These are phyloP conservation scores for Tuber microsphaerosporum DNA, from an alignment of 495 filamentous ascomycete genomes.

Conservation along the genomic window DNA sequence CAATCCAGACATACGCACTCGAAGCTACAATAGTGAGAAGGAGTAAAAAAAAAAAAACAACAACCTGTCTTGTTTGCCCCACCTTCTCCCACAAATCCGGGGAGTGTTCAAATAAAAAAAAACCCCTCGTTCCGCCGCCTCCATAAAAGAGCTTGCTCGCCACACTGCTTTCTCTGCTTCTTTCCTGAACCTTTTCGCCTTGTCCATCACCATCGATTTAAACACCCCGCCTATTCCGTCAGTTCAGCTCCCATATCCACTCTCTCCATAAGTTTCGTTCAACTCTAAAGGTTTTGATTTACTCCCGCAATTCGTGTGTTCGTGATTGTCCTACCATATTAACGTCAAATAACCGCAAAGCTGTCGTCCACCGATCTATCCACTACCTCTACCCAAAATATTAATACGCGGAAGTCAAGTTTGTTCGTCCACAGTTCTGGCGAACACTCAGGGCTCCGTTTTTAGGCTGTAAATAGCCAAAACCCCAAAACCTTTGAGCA, in stretches of 20 bases:
- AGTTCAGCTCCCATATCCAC: slow-evolving; percentile 12
- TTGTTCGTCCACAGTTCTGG: slow-evolving; percentile 42
- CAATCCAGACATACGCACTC: neutral
- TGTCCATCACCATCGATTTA: slow-evolving; percentile 9
- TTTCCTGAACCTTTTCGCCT: slow-evolving; percentile 12
- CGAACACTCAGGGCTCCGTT: slow-evolving; percentile 40
- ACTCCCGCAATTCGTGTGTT: neutral
- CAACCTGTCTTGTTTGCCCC: slow-evolving; percentile 28
- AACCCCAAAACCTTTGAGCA: slow-evolving; percentile 30
- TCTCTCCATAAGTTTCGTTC: neutral
- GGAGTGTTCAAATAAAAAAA: slow-evolving; percentile 28
- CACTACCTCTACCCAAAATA: slow-evolving; percentile 9
- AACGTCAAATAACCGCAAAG: slow-evolving; percentile 23
- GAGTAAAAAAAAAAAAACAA: neutral
- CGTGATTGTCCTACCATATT: neutral
- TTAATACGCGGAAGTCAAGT: slow-evolving; percentile 29
- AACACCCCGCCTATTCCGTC: slow-evolving; percentile 7
- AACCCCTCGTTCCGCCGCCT: slow-evolving; percentile 5
- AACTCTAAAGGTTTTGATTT: neutral
- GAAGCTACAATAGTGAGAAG: neutral
- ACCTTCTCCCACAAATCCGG: slow-evolving; percentile 12
- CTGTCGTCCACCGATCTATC: slow-evolving; percentile 25
- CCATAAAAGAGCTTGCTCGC: slow-evolving; percentile 4
- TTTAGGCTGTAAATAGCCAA: slow-evolving; percentile 40
- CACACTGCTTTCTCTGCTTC: slow-evolving; percentile 10